Base-by-base conservation (phyloP, 805 yeast species). In the Jamesozyma spencerorum region DNA sequence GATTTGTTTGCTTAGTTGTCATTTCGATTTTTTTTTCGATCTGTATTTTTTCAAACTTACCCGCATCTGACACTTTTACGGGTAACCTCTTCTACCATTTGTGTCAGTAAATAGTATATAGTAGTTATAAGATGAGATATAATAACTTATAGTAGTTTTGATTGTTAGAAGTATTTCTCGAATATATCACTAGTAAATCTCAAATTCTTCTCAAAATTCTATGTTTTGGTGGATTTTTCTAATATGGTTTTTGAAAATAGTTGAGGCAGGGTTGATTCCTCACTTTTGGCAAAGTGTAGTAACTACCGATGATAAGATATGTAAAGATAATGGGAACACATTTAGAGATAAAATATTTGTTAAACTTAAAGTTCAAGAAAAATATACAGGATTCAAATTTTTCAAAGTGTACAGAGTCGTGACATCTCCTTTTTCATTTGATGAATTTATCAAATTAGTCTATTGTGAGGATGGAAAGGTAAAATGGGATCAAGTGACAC, bases 351-450 rank as follows among this genome's bases (percentile, higher is more conserved):
- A 24, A 6, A 12, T 17, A 5, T 13, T n/a, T n/a, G n/a, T 13
- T 17, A 30, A 11, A 7, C 26, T 22, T 10, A 22, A 22, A 22
- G 10, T 22, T 7, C 26, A 22, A 22, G 14, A 7, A 5, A 37
- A 31, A 31, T 79, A 70, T 47, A 66, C 78, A 0, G 86, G 86
- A 0, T 74, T 77, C 48, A 71, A 72, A 41, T 58, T 79, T 2
- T 70, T 70, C 37, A 63, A 79, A 38, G 68, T 71, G 17, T 71
- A 70, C 43, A 63, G 68, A 18, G 53, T 70, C 18, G 70, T 68
- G 55, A 63, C 24, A 39, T 62, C 18, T 35, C 57, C 39, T 59
- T 69, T 31, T 66, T 70, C 6, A 47, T 66, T 41, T 52, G 64
- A 40, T 13, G 75, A 70, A 42, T 68, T 66, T 44, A 54, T 77